Evolutionary conservation across 768 basidiomycete genomes (phyloP), one percentile per base, ranked within the genome.

Genomic region (Gautieria morchelliformis): DNA sequence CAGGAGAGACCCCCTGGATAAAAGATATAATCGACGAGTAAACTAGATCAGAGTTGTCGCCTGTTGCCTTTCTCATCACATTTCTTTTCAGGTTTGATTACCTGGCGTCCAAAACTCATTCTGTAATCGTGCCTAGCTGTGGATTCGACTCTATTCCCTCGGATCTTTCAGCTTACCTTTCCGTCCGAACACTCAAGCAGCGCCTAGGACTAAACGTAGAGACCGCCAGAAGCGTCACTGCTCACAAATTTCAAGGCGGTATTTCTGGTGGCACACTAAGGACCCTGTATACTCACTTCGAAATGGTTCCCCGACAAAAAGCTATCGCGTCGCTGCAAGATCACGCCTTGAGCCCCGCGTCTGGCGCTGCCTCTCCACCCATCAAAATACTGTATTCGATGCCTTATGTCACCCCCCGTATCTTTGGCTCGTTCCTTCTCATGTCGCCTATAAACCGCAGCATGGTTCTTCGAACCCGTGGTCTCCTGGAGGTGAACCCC

Each of bases 101-200:
- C 62, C 67, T 75, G 11, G 93, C 93, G 0, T 80, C 76, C 10
- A 81, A 83, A 64, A 83, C 79, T 1, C 79, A 81, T 45, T 75
- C 89, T 5, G 78, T 89, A 61, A 85, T 97, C 61, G 77, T 96
- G 19, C 89, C 89, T 22, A 75, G 82, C 1, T 87, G 83, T 54
- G 92, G 85, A 2, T 77, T 88, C 59, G 89, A 91, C 66, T 90
- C 87, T 1, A 64, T 90, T 30, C 89, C 89, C 3, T 81, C 84
- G 3, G 92, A 96, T 65, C 67, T 87, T 45, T 69, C 79, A 11
- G 79, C 82, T 0, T 85, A 82, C 69, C 70, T 90, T 48, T 78
- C 87, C 17, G 84, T 84, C 58, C 82, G 79, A 63, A 83, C 83
- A 0, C 76, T 93, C 53, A 84, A 85, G 67, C 64, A 72, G 10